Conservation (phyloP, 306 rosid genomes). For the Acmispon strigosus region DNA sequence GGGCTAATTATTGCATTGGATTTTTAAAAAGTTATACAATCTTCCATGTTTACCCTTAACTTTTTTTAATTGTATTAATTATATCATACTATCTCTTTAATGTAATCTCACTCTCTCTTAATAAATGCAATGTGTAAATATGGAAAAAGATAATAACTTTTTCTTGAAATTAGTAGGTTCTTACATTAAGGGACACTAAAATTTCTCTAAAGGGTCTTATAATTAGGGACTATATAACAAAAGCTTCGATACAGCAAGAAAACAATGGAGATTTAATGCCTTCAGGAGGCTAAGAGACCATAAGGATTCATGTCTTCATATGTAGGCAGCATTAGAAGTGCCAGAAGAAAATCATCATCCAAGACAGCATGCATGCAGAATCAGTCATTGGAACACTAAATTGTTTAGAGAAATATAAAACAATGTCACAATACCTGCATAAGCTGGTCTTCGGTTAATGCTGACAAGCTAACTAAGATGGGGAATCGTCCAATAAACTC, state of each 20-base stretch:
- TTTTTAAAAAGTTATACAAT: too few species aligned
- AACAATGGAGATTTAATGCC: not conserved
- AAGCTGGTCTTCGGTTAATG: conserved; percentile 93
- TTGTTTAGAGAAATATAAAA: not conserved
- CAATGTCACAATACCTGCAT: conserved; percentile 53
- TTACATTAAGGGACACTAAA: too few species aligned
- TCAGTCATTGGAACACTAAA: not conserved
- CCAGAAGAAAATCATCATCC: not conserved
- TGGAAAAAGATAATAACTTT: too few species aligned
- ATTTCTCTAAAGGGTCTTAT: too few species aligned
- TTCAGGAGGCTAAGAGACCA: conserved; percentile 7
- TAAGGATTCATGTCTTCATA: not conserved
- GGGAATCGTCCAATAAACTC: conserved; percentile 98
- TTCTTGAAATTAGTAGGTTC: too few species aligned
- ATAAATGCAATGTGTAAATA: too few species aligned
- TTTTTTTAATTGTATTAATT: too few species aligned
- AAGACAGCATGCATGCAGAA: conserved; percentile 1
- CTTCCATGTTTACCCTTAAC: too few species aligned
- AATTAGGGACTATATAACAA: too few species aligned
- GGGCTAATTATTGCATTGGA: too few species aligned
- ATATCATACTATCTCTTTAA: too few species aligned
- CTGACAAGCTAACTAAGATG: conserved; percentile 78
- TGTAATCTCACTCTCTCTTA: too few species aligned
- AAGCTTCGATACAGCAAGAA: not conserved
- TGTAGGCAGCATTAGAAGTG: not conserved